Percentiles rank a stretch among this genome's conserved stretches.
These are phyloP conservation scores for Penium margaritaceum DNA, from an alignment of 139 green algal species.

Conservation along the genomic window DNA sequence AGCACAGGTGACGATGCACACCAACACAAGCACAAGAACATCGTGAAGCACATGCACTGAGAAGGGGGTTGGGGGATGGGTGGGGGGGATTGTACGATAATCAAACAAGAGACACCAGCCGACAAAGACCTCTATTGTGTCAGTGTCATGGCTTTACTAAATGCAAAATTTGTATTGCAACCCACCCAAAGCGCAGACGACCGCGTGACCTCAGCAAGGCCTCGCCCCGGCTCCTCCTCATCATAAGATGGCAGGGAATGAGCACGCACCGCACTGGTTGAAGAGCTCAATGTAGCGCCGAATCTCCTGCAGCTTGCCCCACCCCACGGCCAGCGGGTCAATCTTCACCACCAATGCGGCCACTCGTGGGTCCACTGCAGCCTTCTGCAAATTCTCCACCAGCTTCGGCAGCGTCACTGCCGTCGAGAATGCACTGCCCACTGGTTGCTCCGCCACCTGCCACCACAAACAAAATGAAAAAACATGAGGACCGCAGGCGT, in stretches of 20 bases:
- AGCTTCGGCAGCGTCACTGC: constrained; percentile 57
- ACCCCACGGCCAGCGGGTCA: constrained; percentile 59
- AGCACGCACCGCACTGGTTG: constrained; percentile 31
- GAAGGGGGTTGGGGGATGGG: not conserved
- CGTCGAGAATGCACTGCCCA: constrained; percentile 48
- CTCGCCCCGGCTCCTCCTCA: no score
- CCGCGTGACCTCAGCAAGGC: no score
- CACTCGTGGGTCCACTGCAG: constrained; percentile 75
- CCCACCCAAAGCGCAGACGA: no score
- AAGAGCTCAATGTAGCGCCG: constrained; percentile 59
- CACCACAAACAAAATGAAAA: no score
- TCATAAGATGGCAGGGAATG: no score
- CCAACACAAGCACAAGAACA: not conserved
- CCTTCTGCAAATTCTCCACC: constrained; percentile 69
- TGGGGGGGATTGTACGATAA: not conserved
- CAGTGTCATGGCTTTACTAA: no score
- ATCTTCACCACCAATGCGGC: constrained; percentile 76
- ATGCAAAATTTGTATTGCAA: no score
- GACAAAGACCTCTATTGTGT: not conserved
- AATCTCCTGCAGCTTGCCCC: constrained; percentile 70
- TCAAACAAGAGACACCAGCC: not conserved
- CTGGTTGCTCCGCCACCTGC: no score
- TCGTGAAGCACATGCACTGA: not conserved
- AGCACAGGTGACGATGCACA: constrained; percentile 1
- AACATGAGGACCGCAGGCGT: no score